A percentile compares a stretch with the other conserved stretches of the same genome.
These are phyloP conservation scores for Dendrothele bispora DNA, from an alignment of 768 basidiomycete genomes.

Conservation along the genomic window DNA sequence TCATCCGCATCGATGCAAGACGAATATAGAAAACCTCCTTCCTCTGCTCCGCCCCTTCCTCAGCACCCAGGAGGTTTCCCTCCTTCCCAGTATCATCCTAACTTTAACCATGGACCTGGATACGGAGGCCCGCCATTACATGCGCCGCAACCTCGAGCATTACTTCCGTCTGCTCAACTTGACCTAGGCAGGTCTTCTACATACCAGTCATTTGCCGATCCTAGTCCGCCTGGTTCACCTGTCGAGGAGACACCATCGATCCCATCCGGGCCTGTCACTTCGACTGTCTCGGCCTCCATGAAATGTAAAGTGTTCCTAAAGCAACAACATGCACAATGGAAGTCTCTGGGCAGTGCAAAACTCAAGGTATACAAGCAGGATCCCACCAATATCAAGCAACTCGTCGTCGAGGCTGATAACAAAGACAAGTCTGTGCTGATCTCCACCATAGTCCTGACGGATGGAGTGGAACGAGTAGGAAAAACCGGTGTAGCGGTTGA, in stretches of 20 bases:
- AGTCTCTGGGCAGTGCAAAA: conserved; percentile 84
- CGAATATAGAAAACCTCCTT: conserved; percentile 33
- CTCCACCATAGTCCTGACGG: conserved; percentile 92
- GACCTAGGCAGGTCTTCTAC: conserved; percentile 52
- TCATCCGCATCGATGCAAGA: conserved; percentile 39
- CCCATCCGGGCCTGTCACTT: conserved; percentile 66
- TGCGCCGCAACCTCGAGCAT: conserved; percentile 46
- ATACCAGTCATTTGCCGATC: conserved; percentile 57
- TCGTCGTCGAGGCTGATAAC: conserved; percentile 88
- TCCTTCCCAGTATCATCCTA: too few species aligned
- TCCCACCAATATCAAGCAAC: conserved; percentile 91
- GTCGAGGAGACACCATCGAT: conserved; percentile 50
- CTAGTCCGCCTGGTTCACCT: conserved; percentile 86
- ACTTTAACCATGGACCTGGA: too few species aligned
- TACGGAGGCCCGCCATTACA: conserved; percentile 20
- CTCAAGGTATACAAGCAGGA: conserved; percentile 84
- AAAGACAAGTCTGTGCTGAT: conserved; percentile 79
- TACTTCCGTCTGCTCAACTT: conserved; percentile 65
- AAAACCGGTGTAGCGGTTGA: conserved; percentile 98
- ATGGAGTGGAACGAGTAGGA: conserved; percentile 97
- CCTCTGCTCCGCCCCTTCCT: conserved; percentile 44
- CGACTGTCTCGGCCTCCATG: conserved; percentile 85
- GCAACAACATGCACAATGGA: conserved; percentile 98
- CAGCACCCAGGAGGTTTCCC: too few species aligned
- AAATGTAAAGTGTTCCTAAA: conserved; percentile 98